phyloP scores from a whole-genome alignment of 371 early-diverging fungal species.

The Mortierella sp. region DNA sequence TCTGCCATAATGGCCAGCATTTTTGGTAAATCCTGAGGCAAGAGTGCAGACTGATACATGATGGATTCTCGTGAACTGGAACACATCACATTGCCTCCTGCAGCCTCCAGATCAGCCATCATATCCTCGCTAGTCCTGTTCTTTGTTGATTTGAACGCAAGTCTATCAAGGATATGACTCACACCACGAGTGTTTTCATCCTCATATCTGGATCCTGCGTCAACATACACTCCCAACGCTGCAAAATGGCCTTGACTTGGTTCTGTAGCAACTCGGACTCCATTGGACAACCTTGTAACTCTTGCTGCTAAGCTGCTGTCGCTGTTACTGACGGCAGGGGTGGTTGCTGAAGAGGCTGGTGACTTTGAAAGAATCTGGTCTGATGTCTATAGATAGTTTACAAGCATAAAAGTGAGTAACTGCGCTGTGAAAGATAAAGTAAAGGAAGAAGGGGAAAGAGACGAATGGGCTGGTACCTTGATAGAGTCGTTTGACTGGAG shows the following conservation, averaged over 20 bases:
- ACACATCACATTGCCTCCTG: slow-evolving; percentile 93
- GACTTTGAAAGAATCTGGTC: slow-evolving; percentile 24
- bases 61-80: slow-evolving; percentile 93
- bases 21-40: slow-evolving; percentile 82
- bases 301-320: slow-evolving; percentile 35
- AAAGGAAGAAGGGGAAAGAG: too few relatives aligned
- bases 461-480: slow-evolving; percentile 32
- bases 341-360: neutral
- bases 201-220: slow-evolving; percentile 93
- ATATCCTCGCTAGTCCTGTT: slow-evolving; percentile 76
- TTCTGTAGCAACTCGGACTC: slow-evolving; percentile 87
- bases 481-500: slow-evolving; percentile 35
- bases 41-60: slow-evolving; percentile 94
- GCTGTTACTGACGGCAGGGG: slow-evolving; percentile 10
- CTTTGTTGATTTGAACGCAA: slow-evolving; percentile 92
- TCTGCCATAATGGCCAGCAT: slow-evolving; percentile 85
- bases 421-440: too few relatives aligned
- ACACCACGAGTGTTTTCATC: slow-evolving; percentile 77
- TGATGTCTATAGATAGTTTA: slow-evolving; percentile 10
- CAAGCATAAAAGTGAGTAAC: too few relatives aligned
- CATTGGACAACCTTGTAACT: slow-evolving; percentile 88
- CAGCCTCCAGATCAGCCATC: slow-evolving; percentile 81
- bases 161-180: slow-evolving; percentile 88
- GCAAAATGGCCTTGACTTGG: slow-evolving; percentile 91
- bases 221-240: slow-evolving; percentile 89